Percentiles rank a stretch among this genome's conserved stretches.
Conservation (phyloP, 1,284 basidiomycete species). For the Moniliophthora roreri region DNA sequence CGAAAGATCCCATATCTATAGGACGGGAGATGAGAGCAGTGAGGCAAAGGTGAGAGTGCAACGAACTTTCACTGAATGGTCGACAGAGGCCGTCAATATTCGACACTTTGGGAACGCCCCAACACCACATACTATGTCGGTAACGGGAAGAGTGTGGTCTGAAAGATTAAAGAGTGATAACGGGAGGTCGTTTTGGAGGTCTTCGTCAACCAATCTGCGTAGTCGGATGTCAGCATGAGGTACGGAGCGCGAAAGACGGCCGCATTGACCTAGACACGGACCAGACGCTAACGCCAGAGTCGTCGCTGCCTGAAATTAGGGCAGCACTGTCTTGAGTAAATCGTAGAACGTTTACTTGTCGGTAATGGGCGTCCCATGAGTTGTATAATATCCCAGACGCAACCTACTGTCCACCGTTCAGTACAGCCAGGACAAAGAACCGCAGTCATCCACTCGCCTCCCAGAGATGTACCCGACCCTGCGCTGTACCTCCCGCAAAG, state of each 20-base stretch:
- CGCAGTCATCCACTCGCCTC: slow-evolving; percentile 59
- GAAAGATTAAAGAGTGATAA: slow-evolving; percentile 80
- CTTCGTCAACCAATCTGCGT: slow-evolving; percentile 69
- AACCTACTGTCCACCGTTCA: slow-evolving; percentile 49
- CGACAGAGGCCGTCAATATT: slow-evolving; percentile 80
- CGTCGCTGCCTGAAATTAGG: slow-evolving; percentile 86
- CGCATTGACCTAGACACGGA: slow-evolving; percentile 74
- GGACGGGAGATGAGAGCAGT: slow-evolving; percentile 8
- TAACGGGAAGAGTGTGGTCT: slow-evolving; percentile 91
- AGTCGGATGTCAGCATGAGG: slow-evolving; percentile 13
- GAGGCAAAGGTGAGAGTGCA: slow-evolving; percentile 1
- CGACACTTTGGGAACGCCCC: slow-evolving; percentile 80
- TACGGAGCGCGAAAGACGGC: slow-evolving; percentile 19
- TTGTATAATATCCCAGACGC: slow-evolving; percentile 87
- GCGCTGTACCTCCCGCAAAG: slow-evolving; percentile 85
- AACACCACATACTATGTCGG: slow-evolving; percentile 77
- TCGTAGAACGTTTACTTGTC: slow-evolving; percentile 77
- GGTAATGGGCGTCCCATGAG: slow-evolving; percentile 95
- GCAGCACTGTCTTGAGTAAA: slow-evolving; percentile 84
- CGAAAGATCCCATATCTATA: slow-evolving; percentile 79
- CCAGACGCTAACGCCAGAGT: slow-evolving; percentile 89
- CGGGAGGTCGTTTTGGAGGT: slow-evolving; percentile 66
- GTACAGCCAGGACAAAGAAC: slow-evolving; percentile 4
- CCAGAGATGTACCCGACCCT: slow-evolving; percentile 94
- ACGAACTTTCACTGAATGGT: slow-evolving; percentile 89